Conservation (phyloP, 2,329 filamentous ascomycete genomes). For the Fragosphaeria purpurea region DNA sequence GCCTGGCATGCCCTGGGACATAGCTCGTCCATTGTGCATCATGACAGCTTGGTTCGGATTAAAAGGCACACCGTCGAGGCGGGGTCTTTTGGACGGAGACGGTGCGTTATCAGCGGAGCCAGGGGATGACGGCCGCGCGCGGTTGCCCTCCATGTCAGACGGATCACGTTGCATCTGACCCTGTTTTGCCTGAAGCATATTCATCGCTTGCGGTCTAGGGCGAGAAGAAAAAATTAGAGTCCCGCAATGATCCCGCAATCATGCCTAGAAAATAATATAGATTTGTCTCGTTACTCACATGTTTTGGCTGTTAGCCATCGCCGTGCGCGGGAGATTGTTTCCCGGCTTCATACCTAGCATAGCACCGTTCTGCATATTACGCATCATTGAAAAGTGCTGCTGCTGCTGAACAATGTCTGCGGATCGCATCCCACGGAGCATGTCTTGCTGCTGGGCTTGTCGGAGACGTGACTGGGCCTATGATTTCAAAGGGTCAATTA, state of each 20-base stretch:
- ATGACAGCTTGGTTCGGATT: conserved; percentile 61
- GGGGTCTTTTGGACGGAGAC: conserved; percentile 82
- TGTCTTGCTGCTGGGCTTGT: conserved; percentile 66
- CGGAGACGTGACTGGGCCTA: conserved; percentile 61
- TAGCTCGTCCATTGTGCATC: conserved; percentile 64
- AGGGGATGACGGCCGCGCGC: conserved; percentile 71
- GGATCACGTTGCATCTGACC: conserved; percentile 76
- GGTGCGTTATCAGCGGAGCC: conserved; percentile 77
- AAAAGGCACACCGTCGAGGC: conserved; percentile 65
- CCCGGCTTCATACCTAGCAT: conserved; percentile 49
- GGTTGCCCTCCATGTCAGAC: conserved; percentile 77
- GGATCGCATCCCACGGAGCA: conserved; percentile 60
- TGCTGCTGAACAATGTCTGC: conserved; percentile 40
- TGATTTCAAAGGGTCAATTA: too few relatives aligned
- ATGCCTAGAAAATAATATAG: too few relatives aligned
- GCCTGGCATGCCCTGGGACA: conserved; percentile 57
- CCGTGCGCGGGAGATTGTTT: conserved; percentile 60
- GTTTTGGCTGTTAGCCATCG: conserved; percentile 68
- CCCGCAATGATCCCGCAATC: too few relatives aligned
- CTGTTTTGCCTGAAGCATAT: conserved; percentile 59
- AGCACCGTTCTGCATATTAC: conserved; percentile 50
- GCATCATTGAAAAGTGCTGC: conserved; percentile 58
- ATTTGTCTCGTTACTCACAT: conserved; percentile 41
- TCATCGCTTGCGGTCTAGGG: conserved; percentile 55
- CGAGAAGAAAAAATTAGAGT: too few relatives aligned